Evolutionary conservation across 1,284 basidiomycete species (phyloP), one percentile per base, ranked within the genome.

Genomic region (Flammula alnicola): DNA sequence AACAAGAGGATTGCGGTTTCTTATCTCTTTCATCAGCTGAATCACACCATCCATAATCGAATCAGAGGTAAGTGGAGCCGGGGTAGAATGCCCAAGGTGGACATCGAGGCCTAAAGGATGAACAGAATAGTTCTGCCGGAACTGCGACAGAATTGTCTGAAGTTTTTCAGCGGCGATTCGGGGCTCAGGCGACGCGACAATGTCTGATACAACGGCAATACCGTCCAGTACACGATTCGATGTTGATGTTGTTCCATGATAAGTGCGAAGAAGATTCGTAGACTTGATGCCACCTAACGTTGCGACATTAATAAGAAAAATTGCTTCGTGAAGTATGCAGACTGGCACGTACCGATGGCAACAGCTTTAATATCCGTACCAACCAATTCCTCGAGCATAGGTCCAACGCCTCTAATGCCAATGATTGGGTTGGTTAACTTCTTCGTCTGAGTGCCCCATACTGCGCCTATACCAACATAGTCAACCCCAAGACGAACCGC

Each of bases 181-280:
- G 0, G 95, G 93, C n/a, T 83, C 72, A 0, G 49, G 39, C 0
- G 91, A 87, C 1, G 83, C 79, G 9, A 93, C 80, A 54, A 98
- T 94, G 23, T 95, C 93, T 12, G 92, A 95, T 44, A 98, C 91
- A 43, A 98, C 84, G 5, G 96, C 95, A 16, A 98, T 77, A 0
- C 96, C 95, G 56, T 91, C 85, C 14, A 95, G 71, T 0, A 72
- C 51, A 49, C 75, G 81, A 3, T 79, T 78, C 1, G 73, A 76
- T 1, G 71, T 69, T 2, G 85, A 84, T n/a, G 86, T 79, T 1
- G 80, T 77, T 7, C 86, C 85, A 63, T 93, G 82, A 9, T 93
- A 63, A 8, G 86, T 83, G 49, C 88, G 81, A 30, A 91, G 73
- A 4, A 88, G 68, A 65, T 93, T 95, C 1, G 73, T 77, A 0